phyloP scores from a whole-genome alignment of 345 rosid genomes.

The Passiflora organensis region DNA sequence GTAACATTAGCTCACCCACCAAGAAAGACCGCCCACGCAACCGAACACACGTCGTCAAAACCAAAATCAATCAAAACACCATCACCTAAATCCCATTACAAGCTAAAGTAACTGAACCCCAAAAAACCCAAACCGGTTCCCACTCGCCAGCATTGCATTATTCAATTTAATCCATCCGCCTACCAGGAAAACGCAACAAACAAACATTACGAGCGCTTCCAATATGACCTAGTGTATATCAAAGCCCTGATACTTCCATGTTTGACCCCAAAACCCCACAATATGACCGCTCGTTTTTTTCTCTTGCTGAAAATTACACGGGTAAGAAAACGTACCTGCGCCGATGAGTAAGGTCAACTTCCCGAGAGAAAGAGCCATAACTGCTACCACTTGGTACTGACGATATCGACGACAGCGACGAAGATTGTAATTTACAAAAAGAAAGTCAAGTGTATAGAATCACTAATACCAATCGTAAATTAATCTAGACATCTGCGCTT shows the following conservation, averaged over 20 bases:
- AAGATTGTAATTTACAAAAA: no score
- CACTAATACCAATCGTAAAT: background rate
- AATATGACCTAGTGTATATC: background rate
- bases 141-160: background rate
- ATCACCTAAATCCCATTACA: no score
- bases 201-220: no score
- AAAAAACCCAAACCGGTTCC: no score
- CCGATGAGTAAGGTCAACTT: constrained; percentile 54
- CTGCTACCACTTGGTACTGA: background rate
- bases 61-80: no score
- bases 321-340: constrained; percentile 37
- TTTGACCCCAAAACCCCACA: background rate
- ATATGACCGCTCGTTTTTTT: no score
- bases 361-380: constrained; percentile 55
- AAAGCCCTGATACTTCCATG: background rate
- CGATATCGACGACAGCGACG: no score
- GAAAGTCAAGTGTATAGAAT: background rate
- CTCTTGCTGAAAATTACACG: background rate
- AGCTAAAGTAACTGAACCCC: no score
- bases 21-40: no score
- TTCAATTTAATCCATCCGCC: background rate
- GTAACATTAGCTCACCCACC: no score
- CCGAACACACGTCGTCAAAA: no score
- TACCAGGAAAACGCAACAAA: no score
- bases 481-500: background rate